Conservation (phyloP, 2,329 filamentous ascomycete genomes). For the Pseudogymnoascus sp. region DNA sequence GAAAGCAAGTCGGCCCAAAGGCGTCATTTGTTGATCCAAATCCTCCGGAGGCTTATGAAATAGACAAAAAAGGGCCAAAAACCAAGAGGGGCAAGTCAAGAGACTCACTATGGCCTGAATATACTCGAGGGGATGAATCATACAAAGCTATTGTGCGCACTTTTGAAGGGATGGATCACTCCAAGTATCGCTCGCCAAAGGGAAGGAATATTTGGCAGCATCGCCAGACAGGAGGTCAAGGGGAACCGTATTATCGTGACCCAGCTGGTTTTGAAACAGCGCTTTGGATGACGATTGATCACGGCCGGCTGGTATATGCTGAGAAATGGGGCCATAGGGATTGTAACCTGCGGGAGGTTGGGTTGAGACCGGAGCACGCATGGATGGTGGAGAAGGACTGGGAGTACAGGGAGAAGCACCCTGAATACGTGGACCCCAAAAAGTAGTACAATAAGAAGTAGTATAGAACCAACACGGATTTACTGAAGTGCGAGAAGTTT, state of each 20-base stretch:
- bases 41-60: constrained; percentile 22
- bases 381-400: constrained; percentile 42
- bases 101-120: not conserved
- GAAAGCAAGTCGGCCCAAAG: constrained; percentile 27
- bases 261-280: constrained; percentile 38
- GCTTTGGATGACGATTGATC: constrained; percentile 40
- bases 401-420: constrained; percentile 17
- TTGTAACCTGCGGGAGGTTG: constrained; percentile 35
- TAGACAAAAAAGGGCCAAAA: constrained; percentile 10
- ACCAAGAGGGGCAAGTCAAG: not conserved
- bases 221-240: constrained; percentile 43
- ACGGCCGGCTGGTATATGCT: constrained; percentile 36
- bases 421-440: not conserved
- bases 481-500: not conserved
- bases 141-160: constrained; percentile 10
- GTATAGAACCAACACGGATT: not conserved
- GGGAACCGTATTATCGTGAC: constrained; percentile 48
- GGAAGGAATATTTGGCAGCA: constrained; percentile 47
- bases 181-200: constrained; percentile 16
- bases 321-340: constrained; percentile 42
- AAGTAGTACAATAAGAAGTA: not conserved
- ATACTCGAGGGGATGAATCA: not conserved
- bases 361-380: constrained; percentile 37
- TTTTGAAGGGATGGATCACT: not conserved
- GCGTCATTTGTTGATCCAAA: constrained; percentile 35